Evolutionary conservation across 495 filamentous ascomycete genomes (phyloP).

Genomic region (Pseudomonodictys pantanalensis): DNA sequence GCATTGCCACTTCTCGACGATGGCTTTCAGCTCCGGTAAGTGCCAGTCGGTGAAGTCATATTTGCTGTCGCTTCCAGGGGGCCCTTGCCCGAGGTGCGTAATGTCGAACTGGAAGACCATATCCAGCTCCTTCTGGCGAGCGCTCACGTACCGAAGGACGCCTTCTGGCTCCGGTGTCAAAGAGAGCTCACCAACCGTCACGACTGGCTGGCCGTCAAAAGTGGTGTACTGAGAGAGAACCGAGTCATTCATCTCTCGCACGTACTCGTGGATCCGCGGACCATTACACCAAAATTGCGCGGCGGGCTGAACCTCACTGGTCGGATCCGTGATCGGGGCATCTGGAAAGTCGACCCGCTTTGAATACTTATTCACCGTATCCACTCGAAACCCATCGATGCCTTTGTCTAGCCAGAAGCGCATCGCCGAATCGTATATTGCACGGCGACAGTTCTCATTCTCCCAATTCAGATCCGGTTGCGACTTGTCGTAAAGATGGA

Average conservation of each 20-base stretch:
- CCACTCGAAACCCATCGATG: constrained; percentile 42
- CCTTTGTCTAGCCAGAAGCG: constrained; percentile 40
- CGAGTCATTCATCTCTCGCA: constrained; percentile 36
- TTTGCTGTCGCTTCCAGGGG: constrained; percentile 12
- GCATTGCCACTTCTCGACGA: constrained; percentile 26
- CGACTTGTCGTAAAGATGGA: constrained; percentile 37
- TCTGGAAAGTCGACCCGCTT: constrained; percentile 36
- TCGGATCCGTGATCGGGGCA: constrained; percentile 35
- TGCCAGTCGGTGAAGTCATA: constrained; percentile 24
- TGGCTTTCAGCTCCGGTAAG: constrained; percentile 20
- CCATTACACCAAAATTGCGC: constrained; percentile 36
- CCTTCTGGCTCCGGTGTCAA: constrained; percentile 26
- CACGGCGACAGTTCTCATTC: constrained; percentile 26
- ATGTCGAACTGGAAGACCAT: constrained; percentile 44
- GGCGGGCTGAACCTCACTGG: constrained; percentile 22
- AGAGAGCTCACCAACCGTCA: constrained; percentile 38
- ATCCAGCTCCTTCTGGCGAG: constrained; percentile 30
- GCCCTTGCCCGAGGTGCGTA: constrained; percentile 28
- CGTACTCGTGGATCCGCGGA: constrained; percentile 39
- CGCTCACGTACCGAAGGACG: constrained; percentile 30
- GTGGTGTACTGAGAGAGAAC: constrained; percentile 28
- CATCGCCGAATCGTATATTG: constrained; percentile 37
- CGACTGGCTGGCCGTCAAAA: constrained; percentile 19
- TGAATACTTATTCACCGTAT: constrained; percentile 39
- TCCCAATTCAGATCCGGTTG: constrained; percentile 46